Evolutionary conservation across 805 yeast species (phyloP).

Genomic region (Ogataea siamensis): DNA sequence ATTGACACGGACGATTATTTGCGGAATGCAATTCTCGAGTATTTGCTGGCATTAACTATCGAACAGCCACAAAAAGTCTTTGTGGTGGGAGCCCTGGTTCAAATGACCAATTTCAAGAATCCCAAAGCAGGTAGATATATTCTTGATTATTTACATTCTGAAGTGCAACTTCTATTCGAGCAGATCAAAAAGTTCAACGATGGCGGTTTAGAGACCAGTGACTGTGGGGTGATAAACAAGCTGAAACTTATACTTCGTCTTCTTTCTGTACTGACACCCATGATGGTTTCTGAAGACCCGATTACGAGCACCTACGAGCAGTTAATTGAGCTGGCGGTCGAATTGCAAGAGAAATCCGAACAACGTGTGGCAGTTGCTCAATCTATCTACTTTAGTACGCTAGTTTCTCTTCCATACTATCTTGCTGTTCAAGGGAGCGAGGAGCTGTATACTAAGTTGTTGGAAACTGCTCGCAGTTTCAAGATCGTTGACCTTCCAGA

Average conservation of each 20-base stretch:
- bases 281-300: conserved; percentile 48
- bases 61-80: conserved; percentile 93
- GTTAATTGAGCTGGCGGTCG: conserved; percentile 54
- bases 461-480: conserved; percentile 40
- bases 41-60: conserved; percentile 62
- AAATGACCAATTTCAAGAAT: conserved; percentile 62
- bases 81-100: conserved; percentile 64
- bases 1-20: conserved; percentile 61
- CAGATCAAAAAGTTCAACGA: conserved; percentile 12
- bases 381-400: conserved; percentile 59
- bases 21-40: conserved; percentile 56
- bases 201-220: conserved; percentile 28
- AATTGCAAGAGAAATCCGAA: conserved; percentile 43
- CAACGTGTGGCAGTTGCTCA: conserved; percentile 62
- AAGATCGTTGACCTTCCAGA: conserved; percentile 9
- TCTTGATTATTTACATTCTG: conserved; percentile 64
- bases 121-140: conserved; percentile 66
- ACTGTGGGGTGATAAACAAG: conserved; percentile 64
- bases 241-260: conserved; percentile 71
- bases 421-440: conserved; percentile 25
- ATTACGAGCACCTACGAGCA: conserved; percentile 46
- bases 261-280: conserved; percentile 61
- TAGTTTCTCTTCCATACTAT: conserved; percentile 62
- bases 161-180: conserved; percentile 56
- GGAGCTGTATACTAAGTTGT: conserved; percentile 40